Conservation (phyloP, 192 early-diverging fungal species). For the Pilobolus umbonatus region DNA sequence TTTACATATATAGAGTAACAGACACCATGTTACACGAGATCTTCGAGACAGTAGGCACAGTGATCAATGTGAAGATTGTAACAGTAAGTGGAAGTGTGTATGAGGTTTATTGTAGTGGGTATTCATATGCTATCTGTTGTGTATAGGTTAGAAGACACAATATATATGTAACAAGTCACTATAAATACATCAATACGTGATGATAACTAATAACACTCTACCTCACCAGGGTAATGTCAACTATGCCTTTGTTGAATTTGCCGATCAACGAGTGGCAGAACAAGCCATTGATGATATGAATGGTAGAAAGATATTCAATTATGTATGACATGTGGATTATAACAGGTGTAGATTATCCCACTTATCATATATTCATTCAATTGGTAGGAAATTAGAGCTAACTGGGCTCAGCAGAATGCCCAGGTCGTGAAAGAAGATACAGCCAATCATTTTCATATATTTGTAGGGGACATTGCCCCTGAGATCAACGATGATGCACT, state of each 20-base stretch:
- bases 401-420: conserved; percentile 29
- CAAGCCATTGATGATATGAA: conserved; percentile 67
- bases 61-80: conserved; percentile 76
- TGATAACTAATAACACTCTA: neutral
- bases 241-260: conserved; percentile 89
- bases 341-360: no score
- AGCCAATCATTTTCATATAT: conserved; percentile 73
- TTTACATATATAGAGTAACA: conserved; percentile 16
- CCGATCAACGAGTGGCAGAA: conserved; percentile 66
- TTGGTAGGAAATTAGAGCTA: conserved; percentile 30
- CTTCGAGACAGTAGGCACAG: conserved; percentile 61
- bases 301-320: conserved; percentile 58
- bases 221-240: conserved; percentile 57
- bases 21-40: conserved; percentile 57
- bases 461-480: conserved; percentile 90
- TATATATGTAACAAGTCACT: conserved; percentile 23
- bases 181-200: neutral
- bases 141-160: conserved; percentile 20
- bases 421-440: conserved; percentile 30
- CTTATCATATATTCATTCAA: conserved; percentile 1
- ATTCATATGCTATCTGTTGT: conserved; percentile 8
- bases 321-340: conserved; percentile 48
- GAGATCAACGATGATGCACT: conserved; percentile 84
- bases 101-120: neutral
- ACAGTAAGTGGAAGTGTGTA: conserved; percentile 55